phyloP scores from a whole-genome alignment of 2,329 filamentous ascomycete species.

The Zasmidium cellare region DNA sequence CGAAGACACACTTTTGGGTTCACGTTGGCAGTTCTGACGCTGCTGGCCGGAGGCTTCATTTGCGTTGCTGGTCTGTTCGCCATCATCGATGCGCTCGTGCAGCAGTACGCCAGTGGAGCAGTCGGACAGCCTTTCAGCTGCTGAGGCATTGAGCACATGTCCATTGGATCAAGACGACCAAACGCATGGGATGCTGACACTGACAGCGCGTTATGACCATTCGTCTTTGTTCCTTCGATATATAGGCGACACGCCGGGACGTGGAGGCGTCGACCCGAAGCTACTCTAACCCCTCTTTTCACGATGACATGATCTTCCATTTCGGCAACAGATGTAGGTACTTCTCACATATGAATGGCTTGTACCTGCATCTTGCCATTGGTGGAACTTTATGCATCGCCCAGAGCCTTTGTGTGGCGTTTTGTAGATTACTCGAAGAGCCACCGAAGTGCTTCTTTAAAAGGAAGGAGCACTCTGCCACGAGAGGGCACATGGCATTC shows the following conservation, averaged over 20 bases:
- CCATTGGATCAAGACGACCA: no score
- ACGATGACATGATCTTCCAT: background rate
- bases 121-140: constrained; percentile 32
- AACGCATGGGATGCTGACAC: no score
- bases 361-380: background rate
- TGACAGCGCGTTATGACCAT: no score
- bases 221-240: background rate
- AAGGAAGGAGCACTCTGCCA: no score
- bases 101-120: constrained; percentile 30
- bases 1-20: background rate
- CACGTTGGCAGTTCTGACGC: constrained; percentile 41
- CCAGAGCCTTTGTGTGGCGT: background rate
- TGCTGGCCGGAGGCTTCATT: constrained; percentile 50
- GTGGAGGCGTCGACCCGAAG: background rate
- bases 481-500: no score
- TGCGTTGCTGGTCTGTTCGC: constrained; percentile 49
- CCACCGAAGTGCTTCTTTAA: no score
- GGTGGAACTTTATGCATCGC: background rate
- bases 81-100: constrained; percentile 41
- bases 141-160: no score
- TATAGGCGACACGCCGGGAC: background rate
- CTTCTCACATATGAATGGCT: background rate
- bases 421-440: no score
- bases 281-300: background rate
- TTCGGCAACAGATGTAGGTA: background rate